Evolutionary conservation across 176 grass and related monocot genomes (phyloP).

Genomic region (Cenchrus fungigraminus): DNA sequence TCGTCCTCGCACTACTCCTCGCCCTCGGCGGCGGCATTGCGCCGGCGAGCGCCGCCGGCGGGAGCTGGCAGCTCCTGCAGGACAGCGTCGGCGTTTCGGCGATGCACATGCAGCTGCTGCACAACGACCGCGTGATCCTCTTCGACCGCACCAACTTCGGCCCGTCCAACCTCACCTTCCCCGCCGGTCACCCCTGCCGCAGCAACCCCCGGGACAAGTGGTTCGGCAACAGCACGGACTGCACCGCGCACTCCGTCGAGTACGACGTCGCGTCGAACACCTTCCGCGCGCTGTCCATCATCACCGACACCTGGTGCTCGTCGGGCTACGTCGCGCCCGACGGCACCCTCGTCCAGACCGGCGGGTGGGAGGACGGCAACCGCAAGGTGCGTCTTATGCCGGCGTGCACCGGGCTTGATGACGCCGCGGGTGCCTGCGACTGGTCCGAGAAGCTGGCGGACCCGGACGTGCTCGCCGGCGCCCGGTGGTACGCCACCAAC

Average conservation of each 20-base stretch:
- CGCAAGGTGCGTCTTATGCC: conserved; percentile 62
- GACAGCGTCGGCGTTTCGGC: conserved; percentile 71
- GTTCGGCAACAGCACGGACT: conserved; percentile 43
- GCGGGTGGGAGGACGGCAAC: conserved; percentile 61
- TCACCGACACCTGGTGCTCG: conserved; percentile 88
- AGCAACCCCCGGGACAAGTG: conserved; percentile 46
- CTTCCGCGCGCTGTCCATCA: conserved; percentile 57
- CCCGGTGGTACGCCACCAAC: conserved; percentile 73
- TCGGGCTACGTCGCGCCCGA: conserved; percentile 63
- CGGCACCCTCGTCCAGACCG: conserved; percentile 76
- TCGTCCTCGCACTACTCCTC: conserved; percentile 16
- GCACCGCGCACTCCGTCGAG: conserved; percentile 80
- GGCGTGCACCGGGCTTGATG: conserved; percentile 33
- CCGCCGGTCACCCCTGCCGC: conserved; percentile 49
- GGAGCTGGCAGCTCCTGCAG: conserved; percentile 66
- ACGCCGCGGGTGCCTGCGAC: conserved; percentile 41
- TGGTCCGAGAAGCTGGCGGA: conserved; percentile 58
- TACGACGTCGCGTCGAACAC: conserved; percentile 54
- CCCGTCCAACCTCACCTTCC: conserved; percentile 65
- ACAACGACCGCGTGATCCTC: conserved; percentile 73
- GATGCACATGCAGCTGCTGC: conserved; percentile 95
- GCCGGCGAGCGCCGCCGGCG: conserved; percentile 38
- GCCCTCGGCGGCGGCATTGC: background rate
- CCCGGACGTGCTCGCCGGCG: conserved; percentile 39
- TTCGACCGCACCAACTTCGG: conserved; percentile 78